Base-by-base conservation (phyloP, 73 alveolate species). In the Paramecium sonneborni region DNA sequence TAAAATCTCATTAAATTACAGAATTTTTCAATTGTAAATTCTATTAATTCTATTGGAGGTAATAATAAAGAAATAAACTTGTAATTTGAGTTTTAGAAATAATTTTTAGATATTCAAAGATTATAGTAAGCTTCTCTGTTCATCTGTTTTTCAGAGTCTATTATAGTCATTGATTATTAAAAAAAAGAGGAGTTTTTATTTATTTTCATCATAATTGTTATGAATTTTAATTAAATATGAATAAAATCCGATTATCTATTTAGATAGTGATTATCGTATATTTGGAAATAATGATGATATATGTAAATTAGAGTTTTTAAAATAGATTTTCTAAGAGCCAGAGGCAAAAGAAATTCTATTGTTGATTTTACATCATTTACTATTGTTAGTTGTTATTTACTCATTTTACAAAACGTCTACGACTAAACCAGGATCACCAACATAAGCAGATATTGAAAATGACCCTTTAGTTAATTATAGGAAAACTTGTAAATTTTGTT, bases 401-500 rank as follows among this genome's bases (percentile, higher is more conserved):
- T 62, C 84, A 26, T 62, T 62, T 62, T 62, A 62, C 44, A 26
- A 32, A 62, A 62, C 84, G 24, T 62, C 84, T 44, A 62, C 84
- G 20, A 62, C 84, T 30, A 62, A 62, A 9, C 84, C 84, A 26
- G 84, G 84, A 62, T 2, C 84, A 9, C 84, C 84, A 26, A 62
- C 43, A 30, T 32, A 26, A 62, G 12, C 21, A 2, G 84, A 62
- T 62, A 62, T 4, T 12, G 84, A 62, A 62, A 28, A 11, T 62
- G 84, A 62, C 10, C 84, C 84, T 30, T 62, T 62, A 46, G 20
- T 44, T 28, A 21, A 52, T 21, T 44, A 43, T 4, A 30, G 92
- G 85, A 93, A 93, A 91, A 44, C 92, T 56, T 93, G 95, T 85
- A 67, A 72, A 76, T 92, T 85, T 85, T 94, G 97, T 74, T 85